These are phyloP conservation scores for Melanomma pulvis-pyrius DNA, from an alignment of 495 filamentous ascomycete genomes.

Conservation along the genomic window DNA sequence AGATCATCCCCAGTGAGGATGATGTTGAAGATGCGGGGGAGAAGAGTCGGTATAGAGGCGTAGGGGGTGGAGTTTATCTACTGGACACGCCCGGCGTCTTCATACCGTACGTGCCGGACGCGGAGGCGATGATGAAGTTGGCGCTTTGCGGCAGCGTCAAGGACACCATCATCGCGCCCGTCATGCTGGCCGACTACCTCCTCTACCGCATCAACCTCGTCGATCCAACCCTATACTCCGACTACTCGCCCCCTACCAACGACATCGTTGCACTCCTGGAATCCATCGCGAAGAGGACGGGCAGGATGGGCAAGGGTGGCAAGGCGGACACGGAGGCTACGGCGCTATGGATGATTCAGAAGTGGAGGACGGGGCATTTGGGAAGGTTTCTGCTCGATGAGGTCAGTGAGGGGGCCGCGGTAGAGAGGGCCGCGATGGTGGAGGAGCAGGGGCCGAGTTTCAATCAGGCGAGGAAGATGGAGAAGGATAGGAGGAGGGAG, in stretches of 20 bases:
- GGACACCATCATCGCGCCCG: conserved; percentile 75
- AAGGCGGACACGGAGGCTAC: conserved; percentile 69
- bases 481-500: conserved; percentile 39
- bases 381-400: conserved; percentile 82
- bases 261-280: conserved; percentile 71
- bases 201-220: conserved; percentile 78
- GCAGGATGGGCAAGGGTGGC: conserved; percentile 76
- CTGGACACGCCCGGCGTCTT: conserved; percentile 86
- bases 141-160: conserved; percentile 89
- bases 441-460: conserved; percentile 36
- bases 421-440: conserved; percentile 44
- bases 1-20: conserved; percentile 65
- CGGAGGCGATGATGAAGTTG: conserved; percentile 89
- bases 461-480: conserved; percentile 44
- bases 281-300: conserved; percentile 69
- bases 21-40: conserved; percentile 37
- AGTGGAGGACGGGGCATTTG: conserved; percentile 76
- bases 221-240: conserved; percentile 60
- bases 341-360: conserved; percentile 80
- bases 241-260: conserved; percentile 76
- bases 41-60: conserved; percentile 16
- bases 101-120: conserved; percentile 82
- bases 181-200: conserved; percentile 83
- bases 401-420: conserved; percentile 60
- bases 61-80: conserved; percentile 60